Conservation (phyloP, 139 green algal genomes). For the Parachlorella kessleri region DNA sequence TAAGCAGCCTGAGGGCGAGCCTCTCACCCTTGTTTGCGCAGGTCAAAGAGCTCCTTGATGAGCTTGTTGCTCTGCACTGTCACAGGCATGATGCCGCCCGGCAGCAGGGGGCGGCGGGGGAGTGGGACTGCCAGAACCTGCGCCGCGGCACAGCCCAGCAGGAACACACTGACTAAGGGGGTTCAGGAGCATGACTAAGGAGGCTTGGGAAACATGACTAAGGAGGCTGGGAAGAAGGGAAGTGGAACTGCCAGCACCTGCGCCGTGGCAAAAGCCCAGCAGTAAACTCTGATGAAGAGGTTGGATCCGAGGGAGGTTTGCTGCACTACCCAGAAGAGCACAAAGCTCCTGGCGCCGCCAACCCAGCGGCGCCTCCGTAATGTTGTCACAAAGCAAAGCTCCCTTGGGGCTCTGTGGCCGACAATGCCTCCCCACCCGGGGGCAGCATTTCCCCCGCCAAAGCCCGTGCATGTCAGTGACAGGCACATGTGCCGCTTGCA, state of each 20-base stretch:
- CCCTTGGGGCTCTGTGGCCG: too few relatives aligned
- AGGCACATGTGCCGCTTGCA: too few relatives aligned
- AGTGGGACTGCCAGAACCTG: constrained; percentile 81
- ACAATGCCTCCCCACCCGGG: too few relatives aligned
- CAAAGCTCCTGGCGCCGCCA: too few relatives aligned
- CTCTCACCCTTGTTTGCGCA: constrained; percentile 66
- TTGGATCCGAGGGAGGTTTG: not conserved
- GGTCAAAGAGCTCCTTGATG: constrained; percentile 82
- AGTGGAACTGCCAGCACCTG: constrained; percentile 81
- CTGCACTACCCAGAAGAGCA: not conserved
- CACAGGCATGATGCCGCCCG: constrained; percentile 86
- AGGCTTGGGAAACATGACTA: not conserved
- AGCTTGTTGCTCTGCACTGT: constrained; percentile 77
- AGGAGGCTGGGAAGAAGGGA: constrained; percentile 53
- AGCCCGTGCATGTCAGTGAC: too few relatives aligned
- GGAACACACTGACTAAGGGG: not conserved
- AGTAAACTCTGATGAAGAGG: not conserved
- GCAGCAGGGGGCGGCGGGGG: constrained; percentile 79
- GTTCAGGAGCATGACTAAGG: not conserved
- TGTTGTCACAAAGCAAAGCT: too few relatives aligned
- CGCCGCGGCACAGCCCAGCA: not conserved
- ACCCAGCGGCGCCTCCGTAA: too few relatives aligned
- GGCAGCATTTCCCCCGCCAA: too few relatives aligned
- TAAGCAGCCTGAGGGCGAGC: too few relatives aligned
- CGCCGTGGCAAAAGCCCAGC: not conserved